Base-by-base conservation (phyloP, 1,284 basidiomycete species). In the Sporisorium iseilematis-ciliati region DNA sequence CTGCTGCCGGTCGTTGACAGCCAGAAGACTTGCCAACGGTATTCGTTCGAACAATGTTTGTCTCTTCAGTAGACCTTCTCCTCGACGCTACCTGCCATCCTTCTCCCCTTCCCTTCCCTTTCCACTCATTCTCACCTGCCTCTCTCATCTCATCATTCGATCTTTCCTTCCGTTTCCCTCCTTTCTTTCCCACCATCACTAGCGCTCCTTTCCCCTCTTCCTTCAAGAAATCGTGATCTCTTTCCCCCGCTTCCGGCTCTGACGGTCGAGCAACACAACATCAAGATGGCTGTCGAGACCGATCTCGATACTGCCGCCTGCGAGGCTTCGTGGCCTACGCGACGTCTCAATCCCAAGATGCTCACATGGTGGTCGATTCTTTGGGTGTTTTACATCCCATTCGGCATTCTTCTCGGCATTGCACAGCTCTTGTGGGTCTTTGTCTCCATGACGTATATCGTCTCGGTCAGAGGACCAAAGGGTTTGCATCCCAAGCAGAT, bases 271-370 rank as follows among this genome's bases (percentile, higher is more conserved):
- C 31, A 10, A 21, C n/a, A 49, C 31, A 21, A 48, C 57, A 12
- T 46, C 45, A 56, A 65, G 52, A 65, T 65, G 63, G 63, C 63
- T 45, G 57, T 65, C 52, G 57, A 65, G 23, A 65, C 63, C 41
- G 63, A 65, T 12, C 63, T 65, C 46, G 63, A 65, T 26, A 55
- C 57, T n/a, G 57, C 63, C 40, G 63, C 63, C 52, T 65, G 63
- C 48, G 63, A 65, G 63, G 63, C 63, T 31, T 65, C 63, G 40
- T 65, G 63, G 63, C 63, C 63, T 26, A 50, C 63, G 33, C 57
- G 63, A 45, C 63, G 63, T 51, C 57, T 65, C n/a, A 65, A 65
- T 38, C 63, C 63, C 45, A 65, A 65, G 50, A 49, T 38, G 23
- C 57, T 65, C 40, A 55, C 51, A 21, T 65, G 63, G 63, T 65